Evolutionary conservation across 352 stramenopile species (phyloP), one percentile per base, ranked within the genome.

Genomic region (Phytopythium helicoides): DNA sequence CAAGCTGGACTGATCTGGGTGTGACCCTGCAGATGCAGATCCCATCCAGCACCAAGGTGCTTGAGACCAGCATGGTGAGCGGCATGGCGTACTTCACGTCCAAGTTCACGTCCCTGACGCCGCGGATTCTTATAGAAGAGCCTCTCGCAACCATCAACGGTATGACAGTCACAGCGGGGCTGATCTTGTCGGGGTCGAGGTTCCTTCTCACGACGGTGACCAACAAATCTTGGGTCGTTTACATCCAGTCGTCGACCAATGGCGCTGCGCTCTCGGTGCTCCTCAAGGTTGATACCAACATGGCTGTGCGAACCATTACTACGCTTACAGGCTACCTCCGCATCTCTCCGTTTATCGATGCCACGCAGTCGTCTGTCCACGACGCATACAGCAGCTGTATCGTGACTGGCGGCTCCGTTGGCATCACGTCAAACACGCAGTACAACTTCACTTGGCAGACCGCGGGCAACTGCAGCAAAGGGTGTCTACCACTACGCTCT

Each of bases 1-100:
- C 60, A 9, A 71, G 71, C 41, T 93, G 82, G 82, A 74, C 69
- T 3, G 82, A 93, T 48, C 51, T 87, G 3, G 78, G 82, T 11
- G 81, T 89, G 40, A 76, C 57, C 18, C 60, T 87, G 25, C 59
- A 76, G 36, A 75, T 89, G 39, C 54, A 66, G 26, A 31, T 66
- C 0, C 49, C 67, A 7, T 42, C 52, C 3, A 64, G 59, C 16
- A 60, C 63, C 2, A 49, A 51, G n/a, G 57, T 54, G 5, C 47
- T 93, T 1, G 71, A 78, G 26, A 68, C 69, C 9, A 71, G 49
- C 42, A 62, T 88, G 36, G 74, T 91, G 38, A 87, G 64, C 23
- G 83, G 78, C 36, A 93, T 93, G 83, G 68, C 78, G 22, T 93
- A 76, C 56, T 80, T 89, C 52, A 83, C 72, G 3, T 56, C 72